Evolutionary conservation across 305 asterid species (phyloP).

Genomic region (Fraxinus baroniana): DNA sequence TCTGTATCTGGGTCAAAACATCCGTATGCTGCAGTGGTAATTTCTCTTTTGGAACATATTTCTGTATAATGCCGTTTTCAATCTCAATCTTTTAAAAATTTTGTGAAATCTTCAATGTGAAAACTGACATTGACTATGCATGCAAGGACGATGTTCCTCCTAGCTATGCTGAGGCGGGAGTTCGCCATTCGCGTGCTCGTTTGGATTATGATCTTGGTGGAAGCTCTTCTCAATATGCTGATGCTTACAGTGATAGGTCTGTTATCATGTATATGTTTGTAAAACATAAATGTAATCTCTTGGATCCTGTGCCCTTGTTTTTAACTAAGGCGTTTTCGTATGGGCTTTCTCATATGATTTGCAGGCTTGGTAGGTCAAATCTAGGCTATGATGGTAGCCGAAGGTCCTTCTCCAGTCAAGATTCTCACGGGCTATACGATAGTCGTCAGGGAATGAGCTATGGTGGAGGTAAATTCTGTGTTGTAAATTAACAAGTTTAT

Average conservation of each 20-base stretch:
- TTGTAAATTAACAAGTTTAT: background rate
- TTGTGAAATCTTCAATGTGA: background rate
- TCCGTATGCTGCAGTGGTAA: constrained; percentile 73
- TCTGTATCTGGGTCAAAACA: constrained; percentile 86
- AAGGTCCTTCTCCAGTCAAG: constrained; percentile 74
- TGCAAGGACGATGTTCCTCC: constrained; percentile 83
- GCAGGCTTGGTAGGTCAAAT: constrained; percentile 79
- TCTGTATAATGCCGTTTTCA: constrained; percentile 4
- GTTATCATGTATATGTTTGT: background rate
- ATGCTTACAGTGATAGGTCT: constrained; percentile 80
- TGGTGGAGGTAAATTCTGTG: constrained; percentile 60
- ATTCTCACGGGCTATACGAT: constrained; percentile 72
- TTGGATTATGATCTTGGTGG: constrained; percentile 74
- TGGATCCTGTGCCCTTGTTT: background rate
- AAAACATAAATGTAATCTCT: constrained; percentile 6
- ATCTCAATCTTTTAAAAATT: background rate
- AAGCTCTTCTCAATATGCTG: constrained; percentile 77
- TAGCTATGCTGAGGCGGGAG: constrained; percentile 75
- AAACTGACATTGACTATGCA: constrained; percentile 21
- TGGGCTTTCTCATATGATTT: constrained; percentile 5
- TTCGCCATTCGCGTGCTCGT: constrained; percentile 88
- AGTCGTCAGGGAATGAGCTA: constrained; percentile 82
- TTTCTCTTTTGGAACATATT: constrained; percentile 12
- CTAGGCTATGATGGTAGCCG: constrained; percentile 72
- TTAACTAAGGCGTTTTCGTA: background rate